A percentile compares a stretch with the other conserved stretches of the same genome.
phyloP scores from a whole-genome alignment of 2,329 filamentous ascomycete species.

The Helotiales sp. region DNA sequence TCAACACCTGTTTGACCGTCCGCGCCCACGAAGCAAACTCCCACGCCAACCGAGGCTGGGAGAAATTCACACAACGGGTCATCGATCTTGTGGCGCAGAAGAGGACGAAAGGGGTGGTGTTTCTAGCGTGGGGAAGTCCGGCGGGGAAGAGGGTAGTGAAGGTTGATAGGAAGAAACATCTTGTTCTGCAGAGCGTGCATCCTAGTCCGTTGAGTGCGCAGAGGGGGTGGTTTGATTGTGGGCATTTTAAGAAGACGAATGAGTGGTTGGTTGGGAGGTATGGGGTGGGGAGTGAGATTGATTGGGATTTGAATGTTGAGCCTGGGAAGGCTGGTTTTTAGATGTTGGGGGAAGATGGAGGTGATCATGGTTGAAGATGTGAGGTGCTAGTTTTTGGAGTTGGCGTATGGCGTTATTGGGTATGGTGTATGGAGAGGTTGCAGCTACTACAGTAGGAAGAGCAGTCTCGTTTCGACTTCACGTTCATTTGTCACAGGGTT shows the following conservation, averaged over 20 bases:
- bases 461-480: not conserved
- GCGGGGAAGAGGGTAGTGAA: slow-evolving; percentile 77
- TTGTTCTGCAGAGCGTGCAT: slow-evolving; percentile 84
- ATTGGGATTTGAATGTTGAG: slow-evolving; percentile 66
- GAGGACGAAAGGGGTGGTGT: slow-evolving; percentile 81
- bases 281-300: slow-evolving; percentile 76
- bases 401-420: not conserved
- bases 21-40: slow-evolving; percentile 85
- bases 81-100: slow-evolving; percentile 84
- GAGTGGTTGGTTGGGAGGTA: slow-evolving; percentile 81
- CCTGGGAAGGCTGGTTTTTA: slow-evolving; percentile 20
- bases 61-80: slow-evolving; percentile 85
- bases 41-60: slow-evolving; percentile 87
- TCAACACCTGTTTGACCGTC: slow-evolving; percentile 95
- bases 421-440: not conserved
- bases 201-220: slow-evolving; percentile 88
- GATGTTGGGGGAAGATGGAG: not conserved
- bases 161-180: slow-evolving; percentile 72
- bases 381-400: not conserved
- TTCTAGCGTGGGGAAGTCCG: slow-evolving; percentile 88
- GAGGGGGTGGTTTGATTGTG: slow-evolving; percentile 79
- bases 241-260: slow-evolving; percentile 80
- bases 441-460: not conserved
- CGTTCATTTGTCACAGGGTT: not conserved
- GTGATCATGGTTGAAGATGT: not conserved